Percentiles rank a stretch among this genome's conserved stretches.
These are phyloP conservation scores for Candida hispaniensis DNA, from an alignment of 805 yeast genomes.

Conservation along the genomic window DNA sequence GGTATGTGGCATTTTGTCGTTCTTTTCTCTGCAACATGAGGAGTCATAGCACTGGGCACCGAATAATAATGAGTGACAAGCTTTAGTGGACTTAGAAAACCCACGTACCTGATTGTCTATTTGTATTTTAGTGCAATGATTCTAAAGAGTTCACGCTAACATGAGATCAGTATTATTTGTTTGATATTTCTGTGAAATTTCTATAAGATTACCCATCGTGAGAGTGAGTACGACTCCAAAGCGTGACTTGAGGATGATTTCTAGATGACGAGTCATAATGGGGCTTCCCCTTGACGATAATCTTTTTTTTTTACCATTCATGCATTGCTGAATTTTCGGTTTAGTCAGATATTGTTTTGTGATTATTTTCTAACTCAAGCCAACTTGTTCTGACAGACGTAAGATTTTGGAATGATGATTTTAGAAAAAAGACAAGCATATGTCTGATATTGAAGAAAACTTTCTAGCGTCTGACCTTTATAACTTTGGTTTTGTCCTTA, in stretches of 20 bases:
- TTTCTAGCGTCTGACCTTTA: constrained; percentile 48
- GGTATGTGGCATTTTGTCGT: constrained; percentile 18
- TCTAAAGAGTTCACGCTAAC: neutral
- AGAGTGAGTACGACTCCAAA: constrained; percentile 9
- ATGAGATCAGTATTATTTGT: neutral
- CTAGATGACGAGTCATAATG: constrained; percentile 99
- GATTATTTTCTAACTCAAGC: constrained; percentile 6
- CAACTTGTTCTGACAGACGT: constrained; percentile 3
- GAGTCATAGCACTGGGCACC: constrained; percentile 99
- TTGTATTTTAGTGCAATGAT: neutral
- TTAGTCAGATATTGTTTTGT: constrained; percentile 1
- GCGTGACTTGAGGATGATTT: constrained; percentile 36
- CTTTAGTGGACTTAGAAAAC: constrained; percentile 98
- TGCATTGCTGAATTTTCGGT: constrained; percentile 58
- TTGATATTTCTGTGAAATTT: neutral
- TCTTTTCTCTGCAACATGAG: constrained; percentile 38
- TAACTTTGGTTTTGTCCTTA: constrained; percentile 3
- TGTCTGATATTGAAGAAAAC: constrained; percentile 71
- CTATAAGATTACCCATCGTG: neutral
- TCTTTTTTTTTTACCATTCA: constrained; percentile 74
- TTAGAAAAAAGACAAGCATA: constrained; percentile 88
- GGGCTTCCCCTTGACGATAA: constrained; percentile 93
- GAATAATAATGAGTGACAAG: constrained; percentile 85
- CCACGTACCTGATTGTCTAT: constrained; percentile 60
- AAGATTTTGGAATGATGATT: constrained; percentile 51